Evolutionary conservation across 352 stramenopile genomes (phyloP).

Genomic region (Saprolegnia parasitica): DNA sequence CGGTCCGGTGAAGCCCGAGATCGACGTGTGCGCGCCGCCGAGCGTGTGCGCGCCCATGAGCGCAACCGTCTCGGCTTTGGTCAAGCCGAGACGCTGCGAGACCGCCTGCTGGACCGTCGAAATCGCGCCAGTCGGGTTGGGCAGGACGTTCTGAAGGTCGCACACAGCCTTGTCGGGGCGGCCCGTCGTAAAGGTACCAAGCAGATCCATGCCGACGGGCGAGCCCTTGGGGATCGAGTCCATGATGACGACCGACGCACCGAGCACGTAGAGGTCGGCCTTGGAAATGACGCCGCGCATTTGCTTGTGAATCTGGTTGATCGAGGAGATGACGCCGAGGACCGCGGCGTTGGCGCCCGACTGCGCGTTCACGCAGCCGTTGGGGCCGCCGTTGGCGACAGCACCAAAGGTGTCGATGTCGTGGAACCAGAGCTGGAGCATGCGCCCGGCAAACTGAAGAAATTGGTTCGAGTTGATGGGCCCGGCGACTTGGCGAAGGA

Average conservation of each 20-base stretch:
- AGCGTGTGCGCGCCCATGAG: slow-evolving; percentile 13
- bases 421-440: slow-evolving; percentile 13
- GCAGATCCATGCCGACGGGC: slow-evolving; percentile 1
- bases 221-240: slow-evolving; percentile 10
- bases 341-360: slow-evolving; percentile 1
- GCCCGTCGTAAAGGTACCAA: not conserved
- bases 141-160: slow-evolving; percentile 5
- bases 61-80: not conserved
- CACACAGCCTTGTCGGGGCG: not conserved
- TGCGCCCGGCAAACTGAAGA: slow-evolving; percentile 1
- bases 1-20: slow-evolving; percentile 1
- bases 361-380: slow-evolving; percentile 5
- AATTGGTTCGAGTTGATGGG: slow-evolving; percentile 12
- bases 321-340: not conserved
- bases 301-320: not conserved
- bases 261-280: slow-evolving; percentile 2
- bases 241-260: slow-evolving; percentile 3
- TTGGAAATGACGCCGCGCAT: slow-evolving; percentile 5
- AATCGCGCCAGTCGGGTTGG: not conserved
- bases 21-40: not conserved
- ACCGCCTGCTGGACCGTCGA: slow-evolving; percentile 9
- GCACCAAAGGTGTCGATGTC: slow-evolving; percentile 5
- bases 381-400: slow-evolving; percentile 1
- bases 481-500: not conserved
- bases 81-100: not conserved